Evolutionary conservation across 1,284 basidiomycete genomes (phyloP), one percentile per base, ranked within the genome.

Genomic region (Ceraceosorus bombacis): DNA sequence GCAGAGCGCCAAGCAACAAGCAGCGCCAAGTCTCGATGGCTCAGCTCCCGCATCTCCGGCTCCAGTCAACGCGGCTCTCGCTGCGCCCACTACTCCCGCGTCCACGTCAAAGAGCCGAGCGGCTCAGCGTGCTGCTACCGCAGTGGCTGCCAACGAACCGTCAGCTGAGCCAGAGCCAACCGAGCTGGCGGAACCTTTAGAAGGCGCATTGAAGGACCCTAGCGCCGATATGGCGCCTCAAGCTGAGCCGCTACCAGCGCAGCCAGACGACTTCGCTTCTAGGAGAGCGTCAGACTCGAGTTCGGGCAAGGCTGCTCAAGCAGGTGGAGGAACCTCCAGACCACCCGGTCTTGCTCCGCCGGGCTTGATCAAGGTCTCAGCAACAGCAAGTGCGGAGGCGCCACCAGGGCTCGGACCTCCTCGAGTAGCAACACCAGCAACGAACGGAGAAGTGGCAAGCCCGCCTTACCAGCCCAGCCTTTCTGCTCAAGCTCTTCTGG

Each of bases 401-500:
- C 64, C 67, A 2, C 63, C 81, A 77, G 57, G 72, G 76, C 49
- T 65, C 13, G 61, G 64, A 40, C 62, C 70, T 43, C 75, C 79
- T 43, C 82, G 87, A 46, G 82, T 83, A 36, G 80, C 84, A 52
- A 85, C 83, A 4, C 87, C 88, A 36, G 86, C 86, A 5, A 85
- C 86, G 1, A 46, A 15, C 9, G 81, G 88, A 27, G 54, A 66
- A 6, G 62, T 64, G 13, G 70, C 68, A n/a, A 55, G 66, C 50
- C 82, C 85, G 37, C 74, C 84, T 40, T 93, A 92, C 78, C 89
- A 90, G 74, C 88, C 90, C 80, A 90, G 90, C 0, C 87, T 82
- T 10, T 86, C 88, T 51, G 89, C 88, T 0, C 87, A 87, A 68
- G 88, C 87, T 2, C 81, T 93, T 51, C 81, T 92, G 54, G 89